Evolutionary conservation across 345 rosid genomes (phyloP).

Genomic region (Dimocarpus longan): DNA sequence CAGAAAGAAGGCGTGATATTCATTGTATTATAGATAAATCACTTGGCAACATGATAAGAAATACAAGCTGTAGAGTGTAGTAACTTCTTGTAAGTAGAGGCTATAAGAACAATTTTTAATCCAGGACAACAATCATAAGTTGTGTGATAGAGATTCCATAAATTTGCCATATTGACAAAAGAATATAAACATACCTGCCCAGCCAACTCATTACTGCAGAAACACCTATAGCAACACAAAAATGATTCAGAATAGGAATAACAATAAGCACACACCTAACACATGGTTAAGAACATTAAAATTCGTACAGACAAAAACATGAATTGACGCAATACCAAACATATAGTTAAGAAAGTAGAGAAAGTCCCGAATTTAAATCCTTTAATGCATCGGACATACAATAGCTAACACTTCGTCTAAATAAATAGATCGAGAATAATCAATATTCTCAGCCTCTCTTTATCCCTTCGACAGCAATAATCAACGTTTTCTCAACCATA

Average conservation of each 20-base stretch:
- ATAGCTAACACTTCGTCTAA: background rate
- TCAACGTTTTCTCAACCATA: no score
- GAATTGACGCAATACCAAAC: background rate
- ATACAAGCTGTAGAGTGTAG: no score
- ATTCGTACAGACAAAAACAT: background rate
- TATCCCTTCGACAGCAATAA: background rate
- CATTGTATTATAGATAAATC: constrained; percentile 5
- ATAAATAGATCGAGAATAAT: background rate
- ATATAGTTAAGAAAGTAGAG: background rate
- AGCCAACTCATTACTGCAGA: constrained; percentile 56
- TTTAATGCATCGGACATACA: background rate
- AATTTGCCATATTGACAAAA: background rate
- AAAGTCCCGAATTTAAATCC: background rate
- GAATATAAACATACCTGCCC: constrained; percentile 61
- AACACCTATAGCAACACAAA: constrained; percentile 55
- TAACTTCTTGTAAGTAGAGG: background rate
- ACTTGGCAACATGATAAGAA: background rate
- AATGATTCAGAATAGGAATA: constrained; percentile 21
- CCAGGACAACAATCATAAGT: background rate
- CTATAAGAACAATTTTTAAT: background rate
- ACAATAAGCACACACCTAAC: background rate
- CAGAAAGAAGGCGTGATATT: background rate
- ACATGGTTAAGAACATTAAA: background rate
- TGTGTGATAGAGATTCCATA: background rate
- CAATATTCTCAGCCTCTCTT: background rate